phyloP scores from a whole-genome alignment of 2,329 filamentous ascomycete genomes.

The Pezicula radicicola region DNA sequence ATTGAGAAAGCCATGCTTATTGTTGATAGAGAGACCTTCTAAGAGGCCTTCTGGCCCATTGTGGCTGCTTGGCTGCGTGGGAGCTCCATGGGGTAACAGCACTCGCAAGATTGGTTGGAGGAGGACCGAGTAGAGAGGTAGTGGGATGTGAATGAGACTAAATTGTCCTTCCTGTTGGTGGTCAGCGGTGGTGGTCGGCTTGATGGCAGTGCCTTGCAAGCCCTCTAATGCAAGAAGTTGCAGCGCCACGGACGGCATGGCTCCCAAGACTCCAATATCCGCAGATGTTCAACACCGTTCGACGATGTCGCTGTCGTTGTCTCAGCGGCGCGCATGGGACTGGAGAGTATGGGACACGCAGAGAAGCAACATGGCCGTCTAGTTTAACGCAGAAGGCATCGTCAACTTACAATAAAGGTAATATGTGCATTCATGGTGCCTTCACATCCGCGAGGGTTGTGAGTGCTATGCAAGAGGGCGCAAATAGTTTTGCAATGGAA shows the following conservation, averaged over 20 bases:
- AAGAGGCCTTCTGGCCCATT: constrained; percentile 31
- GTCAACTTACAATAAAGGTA: constrained; percentile 50
- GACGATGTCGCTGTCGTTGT: too few species aligned
- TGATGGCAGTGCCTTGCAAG: constrained; percentile 4
- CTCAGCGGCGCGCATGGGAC: too few species aligned
- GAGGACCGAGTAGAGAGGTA: constrained; percentile 73
- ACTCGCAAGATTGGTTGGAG: constrained; percentile 85
- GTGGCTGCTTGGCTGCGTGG: constrained; percentile 28
- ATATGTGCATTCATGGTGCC: constrained; percentile 53
- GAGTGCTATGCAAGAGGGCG: too few species aligned
- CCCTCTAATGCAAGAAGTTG: too few species aligned
- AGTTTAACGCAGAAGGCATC: background rate
- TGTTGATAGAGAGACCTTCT: constrained; percentile 46
- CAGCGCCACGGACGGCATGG: too few species aligned
- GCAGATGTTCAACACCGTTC: too few species aligned
- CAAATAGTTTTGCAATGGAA: too few species aligned
- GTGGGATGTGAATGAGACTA: constrained; percentile 85
- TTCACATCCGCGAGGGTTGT: too few species aligned
- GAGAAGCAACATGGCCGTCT: background rate
- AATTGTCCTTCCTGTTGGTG: constrained; percentile 73
- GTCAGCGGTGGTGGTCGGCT: constrained; percentile 21
- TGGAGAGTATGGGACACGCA: background rate
- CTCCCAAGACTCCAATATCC: too few species aligned
- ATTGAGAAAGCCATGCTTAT: constrained; percentile 81
- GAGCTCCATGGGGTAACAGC: constrained; percentile 62